Conservation (phyloP, 1,284 basidiomycete species). For the Chondrostereum purpureum region DNA sequence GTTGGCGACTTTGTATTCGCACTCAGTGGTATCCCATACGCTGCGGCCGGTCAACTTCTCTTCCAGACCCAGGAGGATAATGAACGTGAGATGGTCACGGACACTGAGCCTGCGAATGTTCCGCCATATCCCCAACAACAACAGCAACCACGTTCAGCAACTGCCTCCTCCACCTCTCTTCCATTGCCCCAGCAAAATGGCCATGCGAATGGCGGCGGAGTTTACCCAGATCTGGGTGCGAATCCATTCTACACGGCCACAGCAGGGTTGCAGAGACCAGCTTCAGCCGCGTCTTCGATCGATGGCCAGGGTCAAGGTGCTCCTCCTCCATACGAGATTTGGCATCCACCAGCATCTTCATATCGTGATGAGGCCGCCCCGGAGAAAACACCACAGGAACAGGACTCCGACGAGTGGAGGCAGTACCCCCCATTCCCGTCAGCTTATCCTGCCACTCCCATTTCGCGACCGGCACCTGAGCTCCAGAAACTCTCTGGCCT, state of each 20-base stretch:
- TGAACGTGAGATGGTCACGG: neutral
- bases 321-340: constrained; percentile 25
- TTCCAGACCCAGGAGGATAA: constrained; percentile 26
- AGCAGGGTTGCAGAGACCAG: no score
- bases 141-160: neutral
- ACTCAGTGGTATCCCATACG: constrained; percentile 41
- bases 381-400: constrained; percentile 1
- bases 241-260: no score
- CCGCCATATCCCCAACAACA: neutral
- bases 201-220: neutral
- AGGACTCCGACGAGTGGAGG: constrained; percentile 19
- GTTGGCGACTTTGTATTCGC: constrained; percentile 61
- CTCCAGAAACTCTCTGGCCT: constrained; percentile 16
- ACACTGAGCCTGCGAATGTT: neutral
- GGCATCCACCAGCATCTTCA: constrained; percentile 32
- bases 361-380: constrained; percentile 26
- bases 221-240: neutral
- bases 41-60: constrained; percentile 37
- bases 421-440: constrained; percentile 21
- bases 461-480: constrained; percentile 12
- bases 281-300: neutral
- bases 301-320: neutral
- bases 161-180: neutral
- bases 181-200: neutral
- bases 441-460: constrained; percentile 20